Evolutionary conservation across 108 stramenopile genomes (phyloP).

Genomic region (Parmales sp.): DNA sequence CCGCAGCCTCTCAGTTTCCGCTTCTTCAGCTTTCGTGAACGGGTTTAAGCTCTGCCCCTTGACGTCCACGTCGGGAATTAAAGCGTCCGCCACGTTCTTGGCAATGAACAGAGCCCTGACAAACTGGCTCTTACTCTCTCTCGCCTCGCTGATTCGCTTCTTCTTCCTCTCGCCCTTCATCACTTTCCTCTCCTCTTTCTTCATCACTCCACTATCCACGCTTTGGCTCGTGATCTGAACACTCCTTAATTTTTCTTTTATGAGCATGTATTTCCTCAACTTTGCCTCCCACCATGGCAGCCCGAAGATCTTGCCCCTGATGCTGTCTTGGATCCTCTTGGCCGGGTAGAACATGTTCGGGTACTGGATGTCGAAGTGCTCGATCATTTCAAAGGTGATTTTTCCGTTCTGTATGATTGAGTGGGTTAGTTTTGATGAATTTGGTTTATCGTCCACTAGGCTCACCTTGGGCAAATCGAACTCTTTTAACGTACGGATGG

Average conservation of each 20-base stretch:
- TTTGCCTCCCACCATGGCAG: constrained; percentile 8
- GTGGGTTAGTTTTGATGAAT: too few species aligned
- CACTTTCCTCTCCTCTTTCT: not conserved
- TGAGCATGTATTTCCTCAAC: constrained; percentile 5
- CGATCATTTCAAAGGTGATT: not conserved
- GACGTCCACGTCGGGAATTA: not conserved
- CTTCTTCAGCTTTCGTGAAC: not conserved
- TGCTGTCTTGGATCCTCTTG: not conserved
- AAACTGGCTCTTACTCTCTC: constrained; percentile 5
- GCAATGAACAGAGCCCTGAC: constrained; percentile 7
- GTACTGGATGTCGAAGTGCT: not conserved
- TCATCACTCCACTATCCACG: not conserved
- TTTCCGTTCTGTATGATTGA: too few species aligned
- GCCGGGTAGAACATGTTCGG: constrained; percentile 16
- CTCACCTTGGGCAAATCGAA: not conserved
- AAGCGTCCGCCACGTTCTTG: constrained; percentile 1
- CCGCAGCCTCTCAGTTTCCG: not conserved
- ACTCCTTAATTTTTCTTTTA: not conserved
- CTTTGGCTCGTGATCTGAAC: not conserved
- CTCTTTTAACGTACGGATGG: constrained; percentile 9
- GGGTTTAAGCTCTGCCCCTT: not conserved
- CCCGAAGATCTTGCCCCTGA: constrained; percentile 2
- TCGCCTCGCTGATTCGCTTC: not conserved
- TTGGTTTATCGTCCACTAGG: too few species aligned
- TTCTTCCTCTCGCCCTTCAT: not conserved